Conservation (phyloP, 2,329 filamentous ascomycete species). For the Harringtonia aguacate region DNA sequence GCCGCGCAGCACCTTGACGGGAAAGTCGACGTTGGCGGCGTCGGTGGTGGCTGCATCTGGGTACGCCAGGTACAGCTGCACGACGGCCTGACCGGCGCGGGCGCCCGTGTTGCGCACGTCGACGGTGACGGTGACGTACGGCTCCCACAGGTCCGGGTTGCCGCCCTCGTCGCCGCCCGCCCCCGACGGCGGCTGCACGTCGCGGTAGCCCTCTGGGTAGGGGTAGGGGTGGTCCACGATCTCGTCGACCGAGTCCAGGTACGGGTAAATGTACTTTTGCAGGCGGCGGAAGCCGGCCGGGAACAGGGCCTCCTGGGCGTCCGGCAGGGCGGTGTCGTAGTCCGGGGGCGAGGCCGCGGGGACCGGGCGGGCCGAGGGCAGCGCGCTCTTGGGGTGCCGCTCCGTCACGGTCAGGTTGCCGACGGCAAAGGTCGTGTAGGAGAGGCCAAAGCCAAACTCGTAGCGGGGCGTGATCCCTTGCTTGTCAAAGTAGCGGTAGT, state of each 20-base stretch:
- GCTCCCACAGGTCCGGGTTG: conserved; percentile 54
- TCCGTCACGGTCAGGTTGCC: conserved; percentile 37
- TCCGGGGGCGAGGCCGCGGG: conserved; percentile 37
- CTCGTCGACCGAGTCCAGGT: conserved; percentile 42
- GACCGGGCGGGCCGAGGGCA: conserved; percentile 26
- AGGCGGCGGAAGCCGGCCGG: conserved; percentile 47
- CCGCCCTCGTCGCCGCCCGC: conserved; percentile 61
- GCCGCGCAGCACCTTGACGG: conserved; percentile 52
- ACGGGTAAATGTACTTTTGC: conserved; percentile 64
- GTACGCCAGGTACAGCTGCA: conserved; percentile 36
- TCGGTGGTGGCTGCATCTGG: conserved; percentile 18
- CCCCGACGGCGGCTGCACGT: conserved; percentile 37
- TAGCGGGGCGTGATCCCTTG: conserved; percentile 63
- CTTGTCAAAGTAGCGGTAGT: conserved; percentile 85
- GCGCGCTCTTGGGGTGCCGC: conserved; percentile 32
- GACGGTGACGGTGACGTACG: conserved; percentile 37
- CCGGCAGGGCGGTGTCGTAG: conserved; percentile 44
- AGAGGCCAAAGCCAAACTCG: conserved; percentile 79
- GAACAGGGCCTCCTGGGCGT: conserved; percentile 46
- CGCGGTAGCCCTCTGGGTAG: conserved; percentile 47
- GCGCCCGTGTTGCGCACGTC: conserved; percentile 44
- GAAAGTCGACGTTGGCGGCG: conserved; percentile 9
- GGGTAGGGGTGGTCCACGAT: conserved; percentile 26
- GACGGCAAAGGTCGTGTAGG: conserved; percentile 65
- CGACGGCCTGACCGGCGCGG: conserved; percentile 28